These are phyloP conservation scores for Pholiota molesta DNA, from an alignment of 768 basidiomycete genomes.

Conservation along the genomic window DNA sequence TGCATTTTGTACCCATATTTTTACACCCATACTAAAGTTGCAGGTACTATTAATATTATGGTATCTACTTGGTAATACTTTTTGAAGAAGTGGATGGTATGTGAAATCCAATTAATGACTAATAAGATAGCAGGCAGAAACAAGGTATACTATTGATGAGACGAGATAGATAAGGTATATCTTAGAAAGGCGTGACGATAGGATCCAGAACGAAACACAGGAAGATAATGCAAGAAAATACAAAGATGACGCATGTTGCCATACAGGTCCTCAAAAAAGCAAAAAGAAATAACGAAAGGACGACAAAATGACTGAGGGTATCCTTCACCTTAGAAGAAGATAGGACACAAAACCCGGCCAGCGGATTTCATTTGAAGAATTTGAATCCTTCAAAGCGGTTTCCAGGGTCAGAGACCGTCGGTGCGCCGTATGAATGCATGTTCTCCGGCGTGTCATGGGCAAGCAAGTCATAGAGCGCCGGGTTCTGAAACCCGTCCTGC, in stretches of 20 bases:
- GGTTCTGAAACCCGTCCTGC: background rate
- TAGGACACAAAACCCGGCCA: background rate
- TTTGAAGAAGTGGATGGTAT: background rate
- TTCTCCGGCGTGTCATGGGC: background rate
- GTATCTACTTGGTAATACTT: background rate
- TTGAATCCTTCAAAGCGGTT: background rate
- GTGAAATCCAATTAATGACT: background rate
- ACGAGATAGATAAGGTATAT: background rate
- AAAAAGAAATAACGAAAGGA: too few species aligned
- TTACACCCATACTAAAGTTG: too few species aligned
- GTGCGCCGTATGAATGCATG: background rate
- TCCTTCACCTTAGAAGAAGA: background rate
- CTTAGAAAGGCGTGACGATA: background rate
- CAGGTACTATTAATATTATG: too few species aligned
- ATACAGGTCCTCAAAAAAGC: background rate
- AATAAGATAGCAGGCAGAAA: background rate
- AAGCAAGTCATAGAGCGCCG: background rate
- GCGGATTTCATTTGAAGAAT: constrained; percentile 3
- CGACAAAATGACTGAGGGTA: too few species aligned
- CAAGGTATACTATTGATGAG: background rate
- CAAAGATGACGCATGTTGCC: background rate
- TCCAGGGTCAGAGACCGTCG: background rate
- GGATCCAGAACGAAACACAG: background rate
- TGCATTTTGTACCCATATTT: too few species aligned
- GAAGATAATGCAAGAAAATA: background rate